Conservation (phyloP, 148 eudicot species). For the Rhododendron molle region DNA sequence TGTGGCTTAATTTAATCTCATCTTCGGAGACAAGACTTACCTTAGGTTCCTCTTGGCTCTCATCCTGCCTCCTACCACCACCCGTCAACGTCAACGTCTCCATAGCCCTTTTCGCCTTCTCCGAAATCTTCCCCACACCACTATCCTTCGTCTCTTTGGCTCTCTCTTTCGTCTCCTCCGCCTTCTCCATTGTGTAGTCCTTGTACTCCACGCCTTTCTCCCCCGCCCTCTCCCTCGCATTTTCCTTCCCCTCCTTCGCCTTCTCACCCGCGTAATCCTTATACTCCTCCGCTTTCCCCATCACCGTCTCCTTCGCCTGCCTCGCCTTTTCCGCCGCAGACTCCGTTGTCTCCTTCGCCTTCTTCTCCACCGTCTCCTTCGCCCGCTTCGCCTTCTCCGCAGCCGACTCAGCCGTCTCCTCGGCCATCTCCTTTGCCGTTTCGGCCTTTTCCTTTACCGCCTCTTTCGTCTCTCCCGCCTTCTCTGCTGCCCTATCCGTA, state of each 20-base stretch:
- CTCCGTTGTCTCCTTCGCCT: slow-evolving; percentile 19
- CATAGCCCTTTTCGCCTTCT: slow-evolving; percentile 13
- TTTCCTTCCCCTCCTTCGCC: slow-evolving; percentile 26
- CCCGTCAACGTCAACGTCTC: slow-evolving; percentile 8
- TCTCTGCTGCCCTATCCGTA: slow-evolving; percentile 10
- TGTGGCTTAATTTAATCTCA: no score
- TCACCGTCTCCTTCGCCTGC: slow-evolving; percentile 18
- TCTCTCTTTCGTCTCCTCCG: slow-evolving; percentile 5
- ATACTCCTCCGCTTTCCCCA: no score
- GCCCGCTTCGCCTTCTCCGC: slow-evolving; percentile 18
- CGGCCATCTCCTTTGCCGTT: slow-evolving; percentile 19
- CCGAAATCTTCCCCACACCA: background rate
- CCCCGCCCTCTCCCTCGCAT: background rate
- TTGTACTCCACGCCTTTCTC: background rate
- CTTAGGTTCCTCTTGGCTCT: slow-evolving; percentile 16
- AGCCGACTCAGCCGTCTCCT: slow-evolving; percentile 12
- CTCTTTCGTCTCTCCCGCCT: slow-evolving; percentile 24
- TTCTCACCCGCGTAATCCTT: no score
- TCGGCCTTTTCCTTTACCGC: slow-evolving; percentile 15
- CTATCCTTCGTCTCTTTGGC: slow-evolving; percentile 12
- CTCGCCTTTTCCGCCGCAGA: slow-evolving; percentile 19
- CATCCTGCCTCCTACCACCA: background rate
- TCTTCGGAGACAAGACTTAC: slow-evolving; percentile 8
- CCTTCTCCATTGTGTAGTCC: slow-evolving; percentile 16
- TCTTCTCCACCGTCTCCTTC: slow-evolving; percentile 13